A percentile compares a stretch with the other conserved stretches of the same genome.
Evolutionary conservation across 2,329 filamentous ascomycete genomes (phyloP).

Genomic region (Botrytis pseudocinerea): DNA sequence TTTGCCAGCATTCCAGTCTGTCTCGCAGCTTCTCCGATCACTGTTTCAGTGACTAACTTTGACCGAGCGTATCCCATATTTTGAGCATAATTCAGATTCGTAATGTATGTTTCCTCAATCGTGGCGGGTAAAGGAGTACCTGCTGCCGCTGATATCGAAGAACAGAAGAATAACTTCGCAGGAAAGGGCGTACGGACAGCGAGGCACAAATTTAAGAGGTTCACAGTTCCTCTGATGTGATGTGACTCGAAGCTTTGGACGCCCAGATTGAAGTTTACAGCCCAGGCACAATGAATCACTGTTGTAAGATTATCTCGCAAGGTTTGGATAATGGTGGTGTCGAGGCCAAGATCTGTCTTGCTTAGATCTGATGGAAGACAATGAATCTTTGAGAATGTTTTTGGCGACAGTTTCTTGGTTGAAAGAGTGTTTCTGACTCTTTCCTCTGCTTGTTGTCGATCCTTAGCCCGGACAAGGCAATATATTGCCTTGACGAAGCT

Average conservation of each 20-base stretch:
- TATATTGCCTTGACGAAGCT: slow-evolving; percentile 39
- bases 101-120: slow-evolving; percentile 43
- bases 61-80: slow-evolving; percentile 54
- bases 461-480: slow-evolving; percentile 50
- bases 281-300: slow-evolving; percentile 55
- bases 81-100: slow-evolving; percentile 42
- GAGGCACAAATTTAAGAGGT: slow-evolving; percentile 46
- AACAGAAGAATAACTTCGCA: slow-evolving; percentile 43
- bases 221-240: slow-evolving; percentile 47
- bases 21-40: slow-evolving; percentile 43
- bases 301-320: slow-evolving; percentile 42
- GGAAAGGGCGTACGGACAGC: slow-evolving; percentile 36
- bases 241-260: slow-evolving; percentile 51
- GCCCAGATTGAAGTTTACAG: slow-evolving; percentile 58
- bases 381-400: slow-evolving; percentile 40
- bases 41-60: slow-evolving; percentile 51
- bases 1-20: slow-evolving; percentile 40
- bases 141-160: slow-evolving; percentile 43
- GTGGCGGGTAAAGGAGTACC: slow-evolving; percentile 36
- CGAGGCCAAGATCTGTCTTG: slow-evolving; percentile 46
- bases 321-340: slow-evolving; percentile 33
- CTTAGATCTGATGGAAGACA: slow-evolving; percentile 46
- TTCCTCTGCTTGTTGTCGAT: slow-evolving; percentile 12
- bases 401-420: slow-evolving; percentile 26
- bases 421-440: slow-evolving; percentile 15